Percentiles rank a stretch among this genome's conserved stretches.
Evolutionary conservation across 331 rosid genomes (phyloP).

Genomic region (Quercus tomentella): DNA sequence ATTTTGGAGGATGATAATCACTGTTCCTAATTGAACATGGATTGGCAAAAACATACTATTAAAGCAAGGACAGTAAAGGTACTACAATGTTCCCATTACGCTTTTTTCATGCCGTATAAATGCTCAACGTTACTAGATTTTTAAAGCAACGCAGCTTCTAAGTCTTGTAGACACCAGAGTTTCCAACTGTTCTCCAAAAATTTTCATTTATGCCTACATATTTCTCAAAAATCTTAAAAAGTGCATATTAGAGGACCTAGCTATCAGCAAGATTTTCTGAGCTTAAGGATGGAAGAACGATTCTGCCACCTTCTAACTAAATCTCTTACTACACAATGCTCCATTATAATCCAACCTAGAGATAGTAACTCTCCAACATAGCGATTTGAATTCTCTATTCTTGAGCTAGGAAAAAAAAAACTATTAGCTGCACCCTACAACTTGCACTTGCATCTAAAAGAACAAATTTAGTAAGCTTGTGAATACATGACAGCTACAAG

Average conservation of each 20-base stretch:
- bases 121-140: not conserved
- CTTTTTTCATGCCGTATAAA: not conserved
- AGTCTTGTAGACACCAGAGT: not conserved
- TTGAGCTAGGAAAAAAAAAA: not conserved
- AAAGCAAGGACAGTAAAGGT: too few species aligned
- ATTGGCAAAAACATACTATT: too few species aligned
- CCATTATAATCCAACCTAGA: not conserved
- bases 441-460: not conserved
- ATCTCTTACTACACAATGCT: not conserved
- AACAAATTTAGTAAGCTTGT: not conserved
- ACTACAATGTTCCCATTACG: too few species aligned
- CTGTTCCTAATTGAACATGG: too few species aligned
- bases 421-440: not conserved
- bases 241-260: conserved; percentile 3
- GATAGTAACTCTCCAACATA: not conserved
- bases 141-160: not conserved
- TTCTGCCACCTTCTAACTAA: not conserved
- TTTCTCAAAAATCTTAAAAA: not conserved
- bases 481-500: not conserved
- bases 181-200: too few species aligned
- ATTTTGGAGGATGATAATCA: too few species aligned
- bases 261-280: not conserved
- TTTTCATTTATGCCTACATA: too few species aligned
- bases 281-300: not conserved
- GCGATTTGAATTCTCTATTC: not conserved